Base-by-base conservation (phyloP, 805 yeast species). In the Yarrowia hollandica region DNA sequence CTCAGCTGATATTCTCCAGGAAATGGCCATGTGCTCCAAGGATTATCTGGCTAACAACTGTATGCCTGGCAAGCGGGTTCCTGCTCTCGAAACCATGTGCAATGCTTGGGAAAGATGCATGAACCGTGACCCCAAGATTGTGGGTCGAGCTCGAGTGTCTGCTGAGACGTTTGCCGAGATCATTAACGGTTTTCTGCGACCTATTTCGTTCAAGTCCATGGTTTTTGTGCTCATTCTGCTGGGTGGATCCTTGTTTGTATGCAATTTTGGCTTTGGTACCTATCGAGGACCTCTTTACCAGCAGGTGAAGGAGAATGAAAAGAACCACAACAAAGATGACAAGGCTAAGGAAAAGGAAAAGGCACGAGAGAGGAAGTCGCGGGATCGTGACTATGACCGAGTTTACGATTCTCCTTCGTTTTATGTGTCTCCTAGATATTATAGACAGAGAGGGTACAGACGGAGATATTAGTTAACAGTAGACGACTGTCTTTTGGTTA, bases 111-210 rank as follows among this genome's bases (percentile, higher is more conserved):
- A 82, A 62, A 79, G 78, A 60, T 94, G 99, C 70, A 88, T 89
- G 90, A 82, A 84, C 65, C 74, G 84, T 50, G 92, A 89, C 63
- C 91, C 96, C 9, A 78, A 80, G 3, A 71, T 71, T 1, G 78
- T 84, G 11, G 91, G 88, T 3, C 79, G 82, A 50, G 87, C 92
- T 1, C 78, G 78, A 62, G 79, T 90, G 59, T 83, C 90, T 46
- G 95, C 95, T 0, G 90, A 85, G 68, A 85, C 92, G 0, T 78
- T 89, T 65, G 96, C 95, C 1, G 92, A 86, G 62, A 86, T 88
- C 7, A 74, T 90, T 42, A 87, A 90, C 71, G 83, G 90, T 1
- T 89, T 89, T 66, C 72, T 88, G 19, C 81, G 78, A 60, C 86
- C 88, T 2, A 84, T 89, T 34, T 81, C 85, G 28, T 79, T 88